Conservation (phyloP, 2,329 filamentous ascomycete species). For the Alternaria conjuncta region DNA sequence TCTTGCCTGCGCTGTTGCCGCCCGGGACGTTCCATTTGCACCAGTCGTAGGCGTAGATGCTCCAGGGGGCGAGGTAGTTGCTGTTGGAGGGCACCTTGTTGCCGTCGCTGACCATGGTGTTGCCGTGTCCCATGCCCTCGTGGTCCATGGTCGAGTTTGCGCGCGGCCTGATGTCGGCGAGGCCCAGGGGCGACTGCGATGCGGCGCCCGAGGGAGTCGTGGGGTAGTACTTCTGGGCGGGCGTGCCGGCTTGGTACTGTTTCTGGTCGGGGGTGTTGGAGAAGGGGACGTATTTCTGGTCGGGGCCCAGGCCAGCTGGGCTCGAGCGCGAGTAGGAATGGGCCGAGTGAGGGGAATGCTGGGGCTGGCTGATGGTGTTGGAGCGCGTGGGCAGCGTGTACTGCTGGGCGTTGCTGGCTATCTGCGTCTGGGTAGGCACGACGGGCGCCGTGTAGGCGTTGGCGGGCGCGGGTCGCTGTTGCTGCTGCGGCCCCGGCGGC, state of each 20-base stretch:
- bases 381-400: conserved; percentile 71
- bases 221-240: conserved; percentile 66
- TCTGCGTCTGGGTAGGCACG: conserved; percentile 62
- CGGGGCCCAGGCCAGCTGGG: conserved; percentile 67
- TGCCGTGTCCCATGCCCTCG: conserved; percentile 64
- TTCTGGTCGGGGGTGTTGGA: conserved; percentile 68
- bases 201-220: conserved; percentile 62
- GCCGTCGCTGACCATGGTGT: conserved; percentile 67
- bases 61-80: conserved; percentile 94
- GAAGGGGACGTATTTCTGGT: conserved; percentile 68
- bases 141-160: conserved; percentile 83
- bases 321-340: conserved; percentile 82
- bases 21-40: conserved; percentile 92
- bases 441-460: conserved; percentile 64
- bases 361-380: conserved; percentile 66
- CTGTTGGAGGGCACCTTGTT: conserved; percentile 75
- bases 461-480: conserved; percentile 60
- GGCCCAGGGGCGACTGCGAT: conserved; percentile 86
- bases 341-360: conserved; percentile 36
- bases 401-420: conserved; percentile 62
- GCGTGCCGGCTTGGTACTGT: conserved; percentile 51
- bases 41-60: conserved; percentile 97
- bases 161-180: conserved; percentile 88
- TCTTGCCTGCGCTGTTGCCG: conserved; percentile 78
- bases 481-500: conserved; percentile 24